phyloP scores from a whole-genome alignment of 2,329 filamentous ascomycete species.

The Sclerotiophoma versabilis region DNA sequence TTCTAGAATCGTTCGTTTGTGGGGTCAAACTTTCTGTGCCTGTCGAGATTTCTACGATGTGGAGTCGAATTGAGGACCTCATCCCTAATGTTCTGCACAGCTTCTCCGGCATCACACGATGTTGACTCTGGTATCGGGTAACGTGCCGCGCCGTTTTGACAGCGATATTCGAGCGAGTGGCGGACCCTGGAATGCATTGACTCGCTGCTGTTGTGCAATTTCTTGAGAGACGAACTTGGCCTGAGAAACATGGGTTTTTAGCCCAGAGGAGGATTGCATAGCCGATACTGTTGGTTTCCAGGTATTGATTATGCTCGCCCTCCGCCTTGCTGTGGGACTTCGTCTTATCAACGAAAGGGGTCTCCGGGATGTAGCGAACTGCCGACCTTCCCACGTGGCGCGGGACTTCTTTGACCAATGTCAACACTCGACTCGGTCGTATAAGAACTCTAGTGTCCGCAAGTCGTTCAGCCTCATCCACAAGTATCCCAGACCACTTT shows the following conservation, averaged over 20 bases:
- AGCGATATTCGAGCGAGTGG: not conserved
- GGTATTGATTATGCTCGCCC: conserved; percentile 6
- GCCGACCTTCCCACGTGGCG: conserved; percentile 22
- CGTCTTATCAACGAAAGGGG: not conserved
- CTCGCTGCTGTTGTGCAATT: conserved; percentile 8
- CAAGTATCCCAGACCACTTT: conserved; percentile 20
- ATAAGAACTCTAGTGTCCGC: conserved; percentile 28
- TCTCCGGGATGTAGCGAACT: conserved; percentile 17
- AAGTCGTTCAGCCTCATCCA: conserved; percentile 5
- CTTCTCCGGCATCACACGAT: not conserved
- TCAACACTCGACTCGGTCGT: conserved; percentile 16
- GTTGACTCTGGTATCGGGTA: conserved; percentile 3
- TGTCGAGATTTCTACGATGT: not conserved
- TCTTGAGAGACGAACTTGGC: not conserved
- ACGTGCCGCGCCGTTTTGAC: conserved; percentile 9
- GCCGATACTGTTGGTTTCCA: not conserved
- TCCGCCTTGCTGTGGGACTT: conserved; percentile 7
- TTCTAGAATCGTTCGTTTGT: conserved; percentile 4
- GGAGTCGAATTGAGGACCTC: not conserved
- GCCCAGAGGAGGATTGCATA: conserved; percentile 1
- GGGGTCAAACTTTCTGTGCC: not conserved
- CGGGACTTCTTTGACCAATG: conserved; percentile 18
- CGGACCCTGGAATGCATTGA: conserved; percentile 12
- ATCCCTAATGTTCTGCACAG: not conserved
- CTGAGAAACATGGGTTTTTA: conserved; percentile 1